Evolutionary conservation across 2,329 filamentous ascomycete species (phyloP).

Genomic region (Ceratocystis destructans): DNA sequence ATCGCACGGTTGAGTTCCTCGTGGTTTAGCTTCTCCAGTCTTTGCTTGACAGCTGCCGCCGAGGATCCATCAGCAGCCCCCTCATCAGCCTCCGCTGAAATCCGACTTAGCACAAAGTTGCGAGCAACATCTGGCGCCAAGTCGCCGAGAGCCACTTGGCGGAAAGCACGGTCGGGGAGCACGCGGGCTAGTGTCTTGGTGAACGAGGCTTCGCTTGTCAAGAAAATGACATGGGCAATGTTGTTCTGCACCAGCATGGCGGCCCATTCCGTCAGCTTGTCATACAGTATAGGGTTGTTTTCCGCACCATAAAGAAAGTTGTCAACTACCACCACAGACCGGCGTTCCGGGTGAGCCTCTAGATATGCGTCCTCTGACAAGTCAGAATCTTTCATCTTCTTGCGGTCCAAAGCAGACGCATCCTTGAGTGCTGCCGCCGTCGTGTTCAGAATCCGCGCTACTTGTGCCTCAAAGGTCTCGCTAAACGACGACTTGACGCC

Average conservation of each 20-base stretch:
- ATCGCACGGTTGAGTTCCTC: conserved; percentile 70
- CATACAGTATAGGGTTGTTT: conserved; percentile 49
- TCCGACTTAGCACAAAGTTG: conserved; percentile 73
- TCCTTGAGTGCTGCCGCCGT: conserved; percentile 65
- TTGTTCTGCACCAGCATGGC: conserved; percentile 74
- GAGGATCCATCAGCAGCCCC: conserved; percentile 26
- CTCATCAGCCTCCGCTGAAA: conserved; percentile 31
- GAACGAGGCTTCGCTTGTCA: conserved; percentile 80
- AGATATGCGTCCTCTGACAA: conserved; percentile 75
- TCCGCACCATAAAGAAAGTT: conserved; percentile 77
- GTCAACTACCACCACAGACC: conserved; percentile 77
- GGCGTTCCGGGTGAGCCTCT: conserved; percentile 71
- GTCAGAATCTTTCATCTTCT: conserved; percentile 56
- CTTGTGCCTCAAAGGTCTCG: conserved; percentile 77
- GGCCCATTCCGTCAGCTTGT: conserved; percentile 80
- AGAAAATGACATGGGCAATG: conserved; percentile 83
- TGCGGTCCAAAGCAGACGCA: conserved; percentile 43
- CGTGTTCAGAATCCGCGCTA: conserved; percentile 79
- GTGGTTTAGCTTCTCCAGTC: conserved; percentile 35
- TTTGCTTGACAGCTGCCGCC: conserved; percentile 24
- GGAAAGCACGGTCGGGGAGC: conserved; percentile 81
- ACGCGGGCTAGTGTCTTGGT: conserved; percentile 77
- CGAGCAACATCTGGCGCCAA: conserved; percentile 76
- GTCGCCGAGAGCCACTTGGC: conserved; percentile 72
- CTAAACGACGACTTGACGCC: conserved; percentile 91